Conservation (phyloP, 2,329 filamentous ascomycete species). For the Ophiostoma ips region DNA sequence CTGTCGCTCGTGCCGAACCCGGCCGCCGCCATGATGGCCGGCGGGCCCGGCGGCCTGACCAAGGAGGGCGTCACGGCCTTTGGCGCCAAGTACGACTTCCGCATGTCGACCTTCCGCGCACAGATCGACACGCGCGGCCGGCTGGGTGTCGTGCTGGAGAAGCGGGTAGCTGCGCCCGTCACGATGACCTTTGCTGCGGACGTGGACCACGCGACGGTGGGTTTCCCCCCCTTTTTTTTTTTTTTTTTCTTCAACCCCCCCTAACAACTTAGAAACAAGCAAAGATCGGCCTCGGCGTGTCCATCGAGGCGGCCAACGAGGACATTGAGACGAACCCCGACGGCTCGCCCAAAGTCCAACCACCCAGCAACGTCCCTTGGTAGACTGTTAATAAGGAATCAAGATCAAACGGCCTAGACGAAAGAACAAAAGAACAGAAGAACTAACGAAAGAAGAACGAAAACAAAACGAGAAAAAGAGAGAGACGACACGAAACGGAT, state of each 20-base stretch:
- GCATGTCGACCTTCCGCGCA: conserved; percentile 85
- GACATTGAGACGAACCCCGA: conserved; percentile 81
- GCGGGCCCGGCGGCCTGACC: conserved; percentile 64
- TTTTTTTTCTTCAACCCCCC: neutral
- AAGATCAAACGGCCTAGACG: neutral
- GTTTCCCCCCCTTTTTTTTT: conserved; percentile 22
- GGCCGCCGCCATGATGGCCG: conserved; percentile 53
- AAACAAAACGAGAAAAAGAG: neutral
- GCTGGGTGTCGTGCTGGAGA: conserved; percentile 84
- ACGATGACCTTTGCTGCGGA: conserved; percentile 92
- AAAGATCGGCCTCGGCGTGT: conserved; percentile 88
- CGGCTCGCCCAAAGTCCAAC: conserved; percentile 35
- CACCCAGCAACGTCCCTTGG: conserved; percentile 47
- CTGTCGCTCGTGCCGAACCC: conserved; percentile 57
- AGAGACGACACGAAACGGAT: neutral
- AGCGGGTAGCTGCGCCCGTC: conserved; percentile 85
- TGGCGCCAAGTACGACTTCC: conserved; percentile 97
- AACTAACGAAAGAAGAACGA: neutral
- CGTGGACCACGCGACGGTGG: conserved; percentile 88
- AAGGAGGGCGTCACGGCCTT: conserved; percentile 86
- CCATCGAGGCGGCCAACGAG: conserved; percentile 72
- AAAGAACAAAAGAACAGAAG: neutral
- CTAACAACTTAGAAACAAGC: conserved; percentile 61
- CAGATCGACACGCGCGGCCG: conserved; percentile 94
- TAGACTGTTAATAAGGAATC: conserved; percentile 25